Evolutionary conservation across 1,284 basidiomycete species (phyloP).

Genomic region (Wolfiporia cocos): DNA sequence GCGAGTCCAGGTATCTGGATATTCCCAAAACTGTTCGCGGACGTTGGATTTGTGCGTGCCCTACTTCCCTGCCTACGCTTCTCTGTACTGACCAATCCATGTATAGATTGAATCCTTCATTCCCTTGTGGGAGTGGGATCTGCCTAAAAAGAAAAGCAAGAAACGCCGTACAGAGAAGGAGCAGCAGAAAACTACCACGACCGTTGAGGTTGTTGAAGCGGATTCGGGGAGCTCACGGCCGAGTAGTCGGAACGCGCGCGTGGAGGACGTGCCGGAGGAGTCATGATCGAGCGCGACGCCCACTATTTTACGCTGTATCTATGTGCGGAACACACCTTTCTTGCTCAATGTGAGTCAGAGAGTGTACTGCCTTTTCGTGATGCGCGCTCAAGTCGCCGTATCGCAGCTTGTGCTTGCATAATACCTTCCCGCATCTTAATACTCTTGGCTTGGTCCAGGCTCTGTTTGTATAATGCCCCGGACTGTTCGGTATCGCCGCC

Average conservation of each 20-base stretch:
- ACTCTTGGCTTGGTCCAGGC: conserved; percentile 41
- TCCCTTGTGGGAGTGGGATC: conserved; percentile 96
- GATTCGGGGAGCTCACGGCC: conserved; percentile 52
- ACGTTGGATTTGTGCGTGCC: conserved; percentile 92
- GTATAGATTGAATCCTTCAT: conserved; percentile 93
- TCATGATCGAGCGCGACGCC: neutral
- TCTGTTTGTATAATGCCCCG: conserved; percentile 36
- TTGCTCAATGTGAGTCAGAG: conserved; percentile 3
- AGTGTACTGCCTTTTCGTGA: too few relatives aligned
- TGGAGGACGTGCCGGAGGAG: conserved; percentile 30
- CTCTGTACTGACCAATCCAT: neutral
- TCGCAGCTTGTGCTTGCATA: conserved; percentile 39
- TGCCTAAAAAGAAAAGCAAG: conserved; percentile 86
- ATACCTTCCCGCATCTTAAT: conserved; percentile 49
- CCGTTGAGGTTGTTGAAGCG: conserved; percentile 40
- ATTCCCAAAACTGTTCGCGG: conserved; percentile 97
- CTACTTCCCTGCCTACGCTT: conserved; percentile 3
- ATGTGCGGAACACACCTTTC: conserved; percentile 14
- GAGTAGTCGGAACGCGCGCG: conserved; percentile 48
- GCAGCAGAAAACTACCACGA: conserved; percentile 19
- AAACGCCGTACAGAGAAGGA: conserved; percentile 58
- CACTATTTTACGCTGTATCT: conserved; percentile 8
- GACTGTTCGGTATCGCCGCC: conserved; percentile 41
- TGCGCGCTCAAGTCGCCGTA: conserved; percentile 30
- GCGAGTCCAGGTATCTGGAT: conserved; percentile 96